Conservation (phyloP, 2,329 filamentous ascomycete genomes). For the Coleophoma eucalyptorum region DNA sequence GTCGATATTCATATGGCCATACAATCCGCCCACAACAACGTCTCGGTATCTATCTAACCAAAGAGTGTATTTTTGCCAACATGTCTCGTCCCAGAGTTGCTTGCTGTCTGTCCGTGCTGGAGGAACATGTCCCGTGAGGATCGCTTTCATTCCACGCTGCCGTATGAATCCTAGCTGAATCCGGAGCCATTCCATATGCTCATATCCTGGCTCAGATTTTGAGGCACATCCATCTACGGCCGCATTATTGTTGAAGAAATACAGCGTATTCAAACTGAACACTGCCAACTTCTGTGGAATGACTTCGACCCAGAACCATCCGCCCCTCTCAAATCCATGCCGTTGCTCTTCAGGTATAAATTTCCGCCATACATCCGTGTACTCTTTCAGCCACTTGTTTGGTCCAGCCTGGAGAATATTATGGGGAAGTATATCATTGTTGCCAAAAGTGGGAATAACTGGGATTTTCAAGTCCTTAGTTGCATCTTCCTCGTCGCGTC, state of each 20-base stretch:
- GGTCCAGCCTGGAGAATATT: slow-evolving; percentile 87
- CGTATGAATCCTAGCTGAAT: slow-evolving; percentile 84
- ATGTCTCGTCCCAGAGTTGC: slow-evolving; percentile 90
- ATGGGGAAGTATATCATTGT: slow-evolving; percentile 96
- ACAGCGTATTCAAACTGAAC: slow-evolving; percentile 93
- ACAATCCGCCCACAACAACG: slow-evolving; percentile 74
- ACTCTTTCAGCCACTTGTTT: slow-evolving; percentile 79
- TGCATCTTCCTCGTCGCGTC: slow-evolving; percentile 37
- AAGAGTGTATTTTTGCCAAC: slow-evolving; percentile 95
- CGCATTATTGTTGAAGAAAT: slow-evolving; percentile 90
- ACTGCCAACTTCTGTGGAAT: slow-evolving; percentile 82
- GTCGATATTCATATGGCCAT: slow-evolving; percentile 98
- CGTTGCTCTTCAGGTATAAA: slow-evolving; percentile 93
- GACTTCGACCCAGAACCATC: slow-evolving; percentile 93
- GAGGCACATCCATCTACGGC: slow-evolving; percentile 86
- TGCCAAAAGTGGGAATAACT: slow-evolving; percentile 86
- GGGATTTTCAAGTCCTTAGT: slow-evolving; percentile 65
- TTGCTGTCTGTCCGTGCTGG: slow-evolving; percentile 84
- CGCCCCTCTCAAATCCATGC: slow-evolving; percentile 86
- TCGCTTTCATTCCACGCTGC: slow-evolving; percentile 84
- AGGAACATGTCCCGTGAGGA: slow-evolving; percentile 90
- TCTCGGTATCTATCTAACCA: slow-evolving; percentile 91
- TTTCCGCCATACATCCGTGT: slow-evolving; percentile 72
- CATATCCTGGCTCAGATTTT: slow-evolving; percentile 80
- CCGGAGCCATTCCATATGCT: slow-evolving; percentile 94